Conservation (phyloP, 768 basidiomycete species). For the Mycena sanguinolenta region DNA sequence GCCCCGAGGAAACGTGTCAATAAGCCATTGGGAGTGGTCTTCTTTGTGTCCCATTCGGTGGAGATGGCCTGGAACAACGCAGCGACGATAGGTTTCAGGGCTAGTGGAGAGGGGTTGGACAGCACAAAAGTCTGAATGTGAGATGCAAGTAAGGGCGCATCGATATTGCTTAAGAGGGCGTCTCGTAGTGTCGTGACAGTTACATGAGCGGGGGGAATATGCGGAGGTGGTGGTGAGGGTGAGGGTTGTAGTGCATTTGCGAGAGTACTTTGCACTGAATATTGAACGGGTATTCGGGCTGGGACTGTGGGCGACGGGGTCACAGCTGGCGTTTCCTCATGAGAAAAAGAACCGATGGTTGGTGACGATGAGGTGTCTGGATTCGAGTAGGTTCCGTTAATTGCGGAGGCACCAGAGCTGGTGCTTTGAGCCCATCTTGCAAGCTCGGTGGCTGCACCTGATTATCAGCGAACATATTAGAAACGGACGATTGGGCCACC, state of each 20-base stretch:
- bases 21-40: slow-evolving; percentile 47
- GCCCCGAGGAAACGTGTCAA: slow-evolving; percentile 68
- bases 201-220: slow-evolving; percentile 34
- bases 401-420: background rate
- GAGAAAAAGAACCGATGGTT: slow-evolving; percentile 52
- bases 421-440: slow-evolving; percentile 18
- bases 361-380: slow-evolving; percentile 45
- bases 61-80: slow-evolving; percentile 69
- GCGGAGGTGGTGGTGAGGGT: slow-evolving; percentile 38
- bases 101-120: slow-evolving; percentile 62
- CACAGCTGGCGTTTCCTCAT: slow-evolving; percentile 45
- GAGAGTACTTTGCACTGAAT: slow-evolving; percentile 27
- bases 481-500: slow-evolving; percentile 45
- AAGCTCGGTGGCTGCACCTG: slow-evolving; percentile 17
- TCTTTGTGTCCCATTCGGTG: slow-evolving; percentile 44
- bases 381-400: slow-evolving; percentile 17
- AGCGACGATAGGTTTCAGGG: slow-evolving; percentile 63
- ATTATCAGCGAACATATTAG: slow-evolving; percentile 19
- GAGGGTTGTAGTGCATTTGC: slow-evolving; percentile 39
- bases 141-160: slow-evolving; percentile 62
- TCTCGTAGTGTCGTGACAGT: slow-evolving; percentile 57
- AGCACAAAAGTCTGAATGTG: slow-evolving; percentile 66
- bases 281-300: slow-evolving; percentile 31
- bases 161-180: slow-evolving; percentile 62
- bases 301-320: slow-evolving; percentile 29